phyloP scores from a whole-genome alignment of 208 protist species.

The Sergeia podlipaevii region DNA sequence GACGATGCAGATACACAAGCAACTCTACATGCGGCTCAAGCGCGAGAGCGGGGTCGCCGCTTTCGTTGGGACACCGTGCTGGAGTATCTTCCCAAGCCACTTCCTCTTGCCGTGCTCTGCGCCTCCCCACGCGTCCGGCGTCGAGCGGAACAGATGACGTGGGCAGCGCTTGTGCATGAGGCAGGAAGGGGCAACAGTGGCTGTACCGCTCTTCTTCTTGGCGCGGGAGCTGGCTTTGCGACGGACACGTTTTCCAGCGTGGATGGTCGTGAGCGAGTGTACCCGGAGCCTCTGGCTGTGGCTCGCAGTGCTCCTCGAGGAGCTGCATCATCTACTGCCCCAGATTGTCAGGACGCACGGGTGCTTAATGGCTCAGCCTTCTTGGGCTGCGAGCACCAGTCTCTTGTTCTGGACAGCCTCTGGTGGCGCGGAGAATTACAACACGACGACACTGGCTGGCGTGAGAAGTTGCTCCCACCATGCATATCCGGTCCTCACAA shows the following conservation, averaged over 20 bases:
- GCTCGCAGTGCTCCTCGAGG: conserved; percentile 13
- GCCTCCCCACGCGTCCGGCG: conserved; percentile 25
- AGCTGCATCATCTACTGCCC: conserved; percentile 5
- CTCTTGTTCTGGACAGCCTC: conserved; percentile 29
- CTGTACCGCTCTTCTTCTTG: not conserved
- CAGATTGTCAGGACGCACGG: not conserved
- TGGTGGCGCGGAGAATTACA: no score
- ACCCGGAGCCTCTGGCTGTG: conserved; percentile 17
- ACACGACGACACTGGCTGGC: no score
- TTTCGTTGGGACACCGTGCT: conserved; percentile 22
- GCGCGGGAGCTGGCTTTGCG: not conserved
- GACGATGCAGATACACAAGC: no score
- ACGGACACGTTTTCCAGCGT: conserved; percentile 19
- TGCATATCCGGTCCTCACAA: no score
- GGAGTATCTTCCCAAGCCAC: conserved; percentile 8
- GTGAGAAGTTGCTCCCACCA: no score
- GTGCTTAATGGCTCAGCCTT: conserved; percentile 9
- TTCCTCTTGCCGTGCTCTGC: conserved; percentile 17
- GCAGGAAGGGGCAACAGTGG: not conserved
- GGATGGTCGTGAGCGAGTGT: conserved; percentile 26
- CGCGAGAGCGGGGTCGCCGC: not conserved
- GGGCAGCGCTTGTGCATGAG: conserved; percentile 14
- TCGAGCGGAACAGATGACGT: conserved; percentile 22
- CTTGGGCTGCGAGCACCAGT: conserved; percentile 31
- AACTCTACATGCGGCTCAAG: not conserved